phyloP scores from a whole-genome alignment of 2,329 filamentous ascomycete species.

The Aspergillus ochraceus region DNA sequence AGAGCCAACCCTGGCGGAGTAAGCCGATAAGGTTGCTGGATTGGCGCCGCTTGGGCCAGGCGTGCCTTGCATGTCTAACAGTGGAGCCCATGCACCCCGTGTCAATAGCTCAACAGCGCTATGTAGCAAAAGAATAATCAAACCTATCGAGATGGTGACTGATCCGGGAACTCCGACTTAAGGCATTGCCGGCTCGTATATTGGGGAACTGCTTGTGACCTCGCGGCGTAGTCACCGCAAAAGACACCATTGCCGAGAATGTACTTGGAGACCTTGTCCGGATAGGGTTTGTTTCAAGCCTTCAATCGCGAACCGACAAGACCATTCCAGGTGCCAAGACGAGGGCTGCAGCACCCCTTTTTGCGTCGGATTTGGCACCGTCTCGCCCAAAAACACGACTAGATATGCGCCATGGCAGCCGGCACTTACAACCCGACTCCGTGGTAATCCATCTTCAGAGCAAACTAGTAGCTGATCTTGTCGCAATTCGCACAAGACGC shows the following conservation, averaged over 20 bases:
- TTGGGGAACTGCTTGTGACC: not conserved
- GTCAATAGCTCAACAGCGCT: constrained; percentile 2
- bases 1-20: not conserved
- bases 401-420: not conserved
- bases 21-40: constrained; percentile 15
- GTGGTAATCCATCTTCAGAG: constrained; percentile 18
- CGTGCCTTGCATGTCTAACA: constrained; percentile 13
- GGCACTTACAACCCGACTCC: constrained; percentile 9
- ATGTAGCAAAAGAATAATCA: not conserved
- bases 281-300: not conserved
- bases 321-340: not conserved
- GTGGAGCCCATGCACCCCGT: constrained; percentile 5
- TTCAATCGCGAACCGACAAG: not conserved
- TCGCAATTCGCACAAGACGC: constrained; percentile 2
- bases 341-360: not conserved
- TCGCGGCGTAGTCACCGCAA: not conserved
- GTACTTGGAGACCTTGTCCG: not conserved
- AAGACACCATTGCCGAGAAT: not conserved
- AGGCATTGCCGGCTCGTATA: not conserved
- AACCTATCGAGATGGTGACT: not conserved
- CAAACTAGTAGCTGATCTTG: constrained; percentile 1
- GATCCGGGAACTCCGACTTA: not conserved
- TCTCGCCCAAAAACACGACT: not conserved
- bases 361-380: not conserved
- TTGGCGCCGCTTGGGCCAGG: constrained; percentile 11